Evolutionary conservation across 2,329 filamentous ascomycete species (phyloP).

Genomic region (Aureobasidium melanogenum): DNA sequence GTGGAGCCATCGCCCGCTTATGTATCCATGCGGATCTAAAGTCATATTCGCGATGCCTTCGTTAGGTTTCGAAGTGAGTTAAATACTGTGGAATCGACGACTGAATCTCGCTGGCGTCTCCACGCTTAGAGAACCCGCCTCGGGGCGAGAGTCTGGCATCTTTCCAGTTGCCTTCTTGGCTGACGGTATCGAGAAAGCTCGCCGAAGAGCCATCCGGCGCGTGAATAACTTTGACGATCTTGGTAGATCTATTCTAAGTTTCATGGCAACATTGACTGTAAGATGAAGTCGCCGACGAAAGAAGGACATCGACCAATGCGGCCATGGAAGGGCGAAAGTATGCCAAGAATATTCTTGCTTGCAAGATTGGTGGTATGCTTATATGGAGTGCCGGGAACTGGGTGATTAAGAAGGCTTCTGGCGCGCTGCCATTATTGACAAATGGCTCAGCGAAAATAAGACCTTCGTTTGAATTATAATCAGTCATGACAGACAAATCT

Average conservation of each 20-base stretch:
- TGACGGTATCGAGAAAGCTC: not conserved
- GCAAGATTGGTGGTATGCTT: too few species aligned
- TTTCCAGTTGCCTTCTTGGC: not conserved
- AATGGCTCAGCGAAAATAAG: conserved; percentile 34
- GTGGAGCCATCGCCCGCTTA: conserved; percentile 28
- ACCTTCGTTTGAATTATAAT: conserved; percentile 39
- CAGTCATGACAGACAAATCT: conserved; percentile 35
- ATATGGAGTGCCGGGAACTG: conserved; percentile 26
- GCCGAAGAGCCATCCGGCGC: not conserved
- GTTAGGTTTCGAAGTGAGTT: not conserved
- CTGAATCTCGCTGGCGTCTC: not conserved
- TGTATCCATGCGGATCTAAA: conserved; percentile 15
- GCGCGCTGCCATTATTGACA: conserved; percentile 24
- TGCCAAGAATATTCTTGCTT: too few species aligned
- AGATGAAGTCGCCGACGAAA: not conserved
- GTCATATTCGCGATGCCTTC: not conserved
- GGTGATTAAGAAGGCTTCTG: conserved; percentile 21
- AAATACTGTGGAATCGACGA: not conserved
- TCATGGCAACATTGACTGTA: not conserved
- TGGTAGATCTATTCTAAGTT: not conserved
- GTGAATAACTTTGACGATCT: not conserved
- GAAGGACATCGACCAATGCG: not conserved
- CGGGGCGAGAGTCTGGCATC: not conserved
- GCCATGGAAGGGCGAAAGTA: too few species aligned
- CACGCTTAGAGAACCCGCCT: not conserved